phyloP scores from a whole-genome alignment of 805 yeast species.

The Cyberlindnera xishuangbannaensis region DNA sequence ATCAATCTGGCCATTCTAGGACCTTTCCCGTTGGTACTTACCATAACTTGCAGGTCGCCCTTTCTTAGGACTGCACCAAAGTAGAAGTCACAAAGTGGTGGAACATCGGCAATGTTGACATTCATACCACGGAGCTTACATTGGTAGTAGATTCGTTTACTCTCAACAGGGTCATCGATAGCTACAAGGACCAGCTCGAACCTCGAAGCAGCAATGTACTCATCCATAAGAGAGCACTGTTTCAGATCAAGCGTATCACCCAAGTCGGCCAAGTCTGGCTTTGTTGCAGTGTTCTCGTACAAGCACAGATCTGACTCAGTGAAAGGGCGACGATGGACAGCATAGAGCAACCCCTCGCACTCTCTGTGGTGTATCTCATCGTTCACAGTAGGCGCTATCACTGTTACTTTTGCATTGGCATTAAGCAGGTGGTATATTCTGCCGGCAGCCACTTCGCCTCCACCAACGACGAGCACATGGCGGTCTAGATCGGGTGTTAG shows the following conservation, averaged over 20 bases:
- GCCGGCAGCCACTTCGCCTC: constrained; percentile 71
- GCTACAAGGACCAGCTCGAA: constrained; percentile 71
- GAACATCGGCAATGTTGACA: constrained; percentile 81
- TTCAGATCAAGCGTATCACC: constrained; percentile 12
- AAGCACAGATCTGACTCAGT: constrained; percentile 41
- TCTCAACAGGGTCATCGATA: constrained; percentile 60
- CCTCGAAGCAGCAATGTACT: constrained; percentile 25
- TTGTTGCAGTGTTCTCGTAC: constrained; percentile 31
- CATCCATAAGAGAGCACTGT: constrained; percentile 25
- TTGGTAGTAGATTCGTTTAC: constrained; percentile 50
- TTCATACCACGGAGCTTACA: constrained; percentile 42
- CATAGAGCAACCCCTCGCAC: constrained; percentile 36
- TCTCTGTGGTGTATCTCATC: constrained; percentile 30
- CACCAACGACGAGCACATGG: constrained; percentile 71
- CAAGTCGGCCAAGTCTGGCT: constrained; percentile 11
- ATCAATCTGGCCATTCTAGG: constrained; percentile 69
- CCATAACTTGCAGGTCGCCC: constrained; percentile 74
- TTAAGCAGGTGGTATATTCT: constrained; percentile 59
- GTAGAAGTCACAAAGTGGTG: constrained; percentile 78
- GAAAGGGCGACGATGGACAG: constrained; percentile 41
- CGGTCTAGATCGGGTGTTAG: constrained; percentile 28
- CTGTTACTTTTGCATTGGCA: constrained; percentile 67
- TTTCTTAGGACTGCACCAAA: constrained; percentile 73
- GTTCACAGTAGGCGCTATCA: constrained; percentile 43
- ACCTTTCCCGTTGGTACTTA: constrained; percentile 76